Evolutionary conservation across 768 basidiomycete species (phyloP), one percentile per base, ranked within the genome.

Genomic region (Calocera viscosa): DNA sequence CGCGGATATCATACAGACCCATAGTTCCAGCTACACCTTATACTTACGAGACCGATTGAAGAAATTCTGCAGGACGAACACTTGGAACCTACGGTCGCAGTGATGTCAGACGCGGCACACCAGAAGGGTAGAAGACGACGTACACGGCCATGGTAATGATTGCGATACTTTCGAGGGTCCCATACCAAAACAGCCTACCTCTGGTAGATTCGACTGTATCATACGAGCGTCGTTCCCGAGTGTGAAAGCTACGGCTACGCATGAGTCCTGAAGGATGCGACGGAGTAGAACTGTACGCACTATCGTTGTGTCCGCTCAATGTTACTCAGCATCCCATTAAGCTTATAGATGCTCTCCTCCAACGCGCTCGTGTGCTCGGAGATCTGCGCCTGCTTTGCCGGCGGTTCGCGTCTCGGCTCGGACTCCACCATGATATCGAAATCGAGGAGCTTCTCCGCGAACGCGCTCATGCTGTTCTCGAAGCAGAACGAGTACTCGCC

Each of bases 361-460:
- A 40, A 19, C 39, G 39, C 39, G 19, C 39, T 90, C 28, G 96
- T 97, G 71, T 98, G 96, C 68, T 97, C 94, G 14, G 88, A 80
- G 39, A 99, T 85, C 76, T 92, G 90, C 16, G 87, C 87, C 2
- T 89, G 84, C 75, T 93, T 94, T 10, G 89, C 91, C 1, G 94
- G 90, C 1, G 93, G 83, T 72, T 93, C 88, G 64, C 92, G 81
- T 64, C 96, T 81, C 1, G 96, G 96, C 74, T 98, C 95, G 68
- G 89, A 93, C 82, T 99, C 96, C 60, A 93, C 92, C 93, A 97
- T 94, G 77, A 99, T 98, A 76, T 91, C 89, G 74, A 93, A 90
- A 78, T 93, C 91, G 72, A 99, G 83, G 60, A 98, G 83, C 77
- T 98, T 98, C 78, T 93, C 91, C 14, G 91, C 89, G 70, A 96